These are phyloP conservation scores for Pseudozyma thailandica DNA, from an alignment of 1,284 basidiomycete genomes.

Conservation along the genomic window DNA sequence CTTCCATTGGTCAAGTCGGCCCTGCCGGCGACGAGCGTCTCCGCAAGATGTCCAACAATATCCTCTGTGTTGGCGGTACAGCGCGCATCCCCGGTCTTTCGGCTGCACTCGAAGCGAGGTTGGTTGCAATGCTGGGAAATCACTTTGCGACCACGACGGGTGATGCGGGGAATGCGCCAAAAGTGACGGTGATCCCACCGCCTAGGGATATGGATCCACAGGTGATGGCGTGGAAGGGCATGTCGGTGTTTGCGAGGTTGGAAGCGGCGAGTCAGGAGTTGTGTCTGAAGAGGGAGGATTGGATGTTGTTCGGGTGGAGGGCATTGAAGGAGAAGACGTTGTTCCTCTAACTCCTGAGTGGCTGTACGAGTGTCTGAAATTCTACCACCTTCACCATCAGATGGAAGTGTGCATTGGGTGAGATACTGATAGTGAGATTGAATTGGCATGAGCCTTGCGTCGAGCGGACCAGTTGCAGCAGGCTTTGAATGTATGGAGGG, in stretches of 20 bases:
- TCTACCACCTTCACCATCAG: too few species aligned
- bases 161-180: conserved; percentile 47
- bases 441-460: too few species aligned
- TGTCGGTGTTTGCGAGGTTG: conserved; percentile 90
- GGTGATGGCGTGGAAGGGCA: conserved; percentile 93
- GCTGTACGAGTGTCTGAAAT: not conserved
- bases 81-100: conserved; percentile 71
- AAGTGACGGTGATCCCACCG: conserved; percentile 85
- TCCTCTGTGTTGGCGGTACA: conserved; percentile 86
- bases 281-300: conserved; percentile 87
- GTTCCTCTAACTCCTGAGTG: conserved; percentile 15
- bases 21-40: conserved; percentile 81
- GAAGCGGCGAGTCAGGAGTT: conserved; percentile 82
- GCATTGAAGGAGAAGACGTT: conserved; percentile 70
- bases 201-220: conserved; percentile 91
- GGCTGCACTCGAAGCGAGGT: conserved; percentile 64
- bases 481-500: too few species aligned
- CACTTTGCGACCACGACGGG: conserved; percentile 29
- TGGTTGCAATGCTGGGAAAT: conserved; percentile 28
- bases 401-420: too few species aligned
- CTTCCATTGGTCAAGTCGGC: conserved; percentile 66
- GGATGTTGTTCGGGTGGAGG: conserved; percentile 74
- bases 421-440: too few species aligned
- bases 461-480: too few species aligned
- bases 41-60: conserved; percentile 85